phyloP scores from a whole-genome alignment of 352 stramenopile genomes.

The Globisporangium abappressorium region DNA sequence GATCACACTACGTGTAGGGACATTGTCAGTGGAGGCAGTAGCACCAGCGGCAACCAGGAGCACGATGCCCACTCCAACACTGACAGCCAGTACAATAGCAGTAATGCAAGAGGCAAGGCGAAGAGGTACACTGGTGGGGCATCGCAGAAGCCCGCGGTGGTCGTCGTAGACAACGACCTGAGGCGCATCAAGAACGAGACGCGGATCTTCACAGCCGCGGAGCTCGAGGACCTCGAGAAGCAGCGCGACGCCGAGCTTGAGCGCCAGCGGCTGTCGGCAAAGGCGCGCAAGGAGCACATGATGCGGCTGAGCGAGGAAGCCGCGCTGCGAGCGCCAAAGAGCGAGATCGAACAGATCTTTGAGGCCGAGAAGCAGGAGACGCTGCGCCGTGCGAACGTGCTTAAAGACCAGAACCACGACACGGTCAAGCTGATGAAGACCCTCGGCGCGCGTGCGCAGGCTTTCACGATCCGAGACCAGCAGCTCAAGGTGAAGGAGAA shows the following conservation, averaged over 20 bases:
- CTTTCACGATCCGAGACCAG: constrained; percentile 94
- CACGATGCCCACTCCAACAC: constrained; percentile 8
- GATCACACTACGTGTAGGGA: constrained; percentile 20
- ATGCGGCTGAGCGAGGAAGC: constrained; percentile 64
- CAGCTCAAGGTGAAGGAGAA: constrained; percentile 76
- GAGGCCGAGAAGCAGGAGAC: constrained; percentile 65
- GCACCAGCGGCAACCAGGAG: constrained; percentile 9
- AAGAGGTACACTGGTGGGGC: background rate
- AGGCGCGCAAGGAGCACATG: constrained; percentile 82
- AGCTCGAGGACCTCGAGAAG: constrained; percentile 58
- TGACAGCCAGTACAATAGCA: background rate
- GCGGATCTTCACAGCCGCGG: constrained; percentile 48
- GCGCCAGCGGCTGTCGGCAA: constrained; percentile 50
- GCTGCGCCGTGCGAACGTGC: constrained; percentile 40
- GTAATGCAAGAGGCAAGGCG: background rate
- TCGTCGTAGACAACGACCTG: constrained; percentile 44
- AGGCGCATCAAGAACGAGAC: constrained; percentile 67
- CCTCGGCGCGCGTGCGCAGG: constrained; percentile 86
- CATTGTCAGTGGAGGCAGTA: constrained; percentile 31
- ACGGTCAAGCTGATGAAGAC: constrained; percentile 94
- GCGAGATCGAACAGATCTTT: constrained; percentile 75
- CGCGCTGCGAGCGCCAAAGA: constrained; percentile 59
- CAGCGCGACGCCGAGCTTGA: constrained; percentile 56
- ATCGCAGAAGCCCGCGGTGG: constrained; percentile 13
- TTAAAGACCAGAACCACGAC: constrained; percentile 84